Base-by-base conservation (phyloP, 306 rosid species). In the Neltuma alba region DNA sequence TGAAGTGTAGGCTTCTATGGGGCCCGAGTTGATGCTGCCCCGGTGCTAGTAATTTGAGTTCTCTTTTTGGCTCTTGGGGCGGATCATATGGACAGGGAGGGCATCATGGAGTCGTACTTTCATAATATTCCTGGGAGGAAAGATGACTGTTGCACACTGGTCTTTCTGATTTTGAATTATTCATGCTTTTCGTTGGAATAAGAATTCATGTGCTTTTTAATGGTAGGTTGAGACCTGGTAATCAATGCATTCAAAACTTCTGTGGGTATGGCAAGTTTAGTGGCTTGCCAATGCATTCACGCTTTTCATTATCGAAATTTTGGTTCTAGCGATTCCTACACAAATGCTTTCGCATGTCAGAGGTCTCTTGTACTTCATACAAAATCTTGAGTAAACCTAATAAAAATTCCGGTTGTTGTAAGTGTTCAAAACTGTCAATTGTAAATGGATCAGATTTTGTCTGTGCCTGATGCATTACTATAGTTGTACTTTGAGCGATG, bases 121-220 rank as follows among this genome's bases (percentile, higher is more conserved):
- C n/a, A 23, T 33, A 44, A 25, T 62, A 45, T 61, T 7, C 55
- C 78, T 23, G 15, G 5, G 62, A 55, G 28, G 14, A 38, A 61
- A 23, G 65, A 60, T 71, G 60, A 64, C 79, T 20, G 28, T 41
- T 65, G 74, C 67, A 36, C 34, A n/a, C 58, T 48, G 78, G 25
- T 62, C 57, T 70, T 78, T 20, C 69, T 63, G 65, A 63, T 62
- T 18, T 72, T 21, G 47, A 34, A 38, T 11, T 62, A 30, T 61
- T 75, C 13, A 4, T 5, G 27, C 10, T n/a, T n/a, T n/a, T n/a
- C n/a, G n/a, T n/a, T n/a, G n/a, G n/a, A n/a, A n/a, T n/a, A n/a
- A n/a, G n/a, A n/a, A n/a, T n/a, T n/a, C n/a, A n/a, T n/a, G n/a
- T n/a, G 64, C 33, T 9, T 13, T 23, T 40, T 80, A 48, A 62